A percentile compares a stretch with the other conserved stretches of the same genome.
These are phyloP conservation scores for Helicocarpus griseus DNA, from an alignment of 2,329 filamentous ascomycete species.

Conservation along the genomic window DNA sequence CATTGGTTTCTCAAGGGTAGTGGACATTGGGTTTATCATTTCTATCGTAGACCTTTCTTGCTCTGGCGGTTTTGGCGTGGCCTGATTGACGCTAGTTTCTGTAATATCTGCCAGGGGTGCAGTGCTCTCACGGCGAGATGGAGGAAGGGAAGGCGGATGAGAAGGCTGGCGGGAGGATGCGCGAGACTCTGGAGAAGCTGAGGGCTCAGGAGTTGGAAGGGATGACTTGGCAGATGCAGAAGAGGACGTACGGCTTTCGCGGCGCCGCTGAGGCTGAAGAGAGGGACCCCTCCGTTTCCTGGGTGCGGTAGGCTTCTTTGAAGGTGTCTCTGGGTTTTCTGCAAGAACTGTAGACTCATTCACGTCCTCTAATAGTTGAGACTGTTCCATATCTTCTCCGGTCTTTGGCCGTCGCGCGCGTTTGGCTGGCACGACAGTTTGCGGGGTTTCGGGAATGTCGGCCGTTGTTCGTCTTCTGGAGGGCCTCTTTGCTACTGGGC, in stretches of 20 bases:
- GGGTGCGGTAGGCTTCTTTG: conserved; percentile 45
- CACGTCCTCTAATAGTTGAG: conserved; percentile 30
- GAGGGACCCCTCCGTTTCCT: conserved; percentile 59
- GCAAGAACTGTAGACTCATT: conserved; percentile 49
- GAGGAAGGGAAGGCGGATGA: conserved; percentile 23
- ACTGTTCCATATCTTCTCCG: conserved; percentile 7
- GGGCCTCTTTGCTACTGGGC: conserved; percentile 47
- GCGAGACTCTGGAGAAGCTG: conserved; percentile 48
- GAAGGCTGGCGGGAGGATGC: conserved; percentile 23
- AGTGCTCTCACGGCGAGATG: conserved; percentile 28
- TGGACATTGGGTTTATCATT: conserved; percentile 66
- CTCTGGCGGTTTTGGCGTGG: conserved; percentile 30
- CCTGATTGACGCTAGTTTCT: conserved; percentile 35
- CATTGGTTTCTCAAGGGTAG: conserved; percentile 77
- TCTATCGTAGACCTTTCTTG: conserved; percentile 45
- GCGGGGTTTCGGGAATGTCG: conserved; percentile 38
- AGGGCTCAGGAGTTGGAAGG: conserved; percentile 41
- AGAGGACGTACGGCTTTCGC: conserved; percentile 33
- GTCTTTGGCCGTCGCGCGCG: conserved; percentile 38
- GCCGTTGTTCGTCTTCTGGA: conserved; percentile 46
- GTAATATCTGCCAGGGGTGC: conserved; percentile 69
- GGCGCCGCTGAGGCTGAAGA: conserved; percentile 17
- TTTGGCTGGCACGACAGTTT: conserved; percentile 17
- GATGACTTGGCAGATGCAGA: conserved; percentile 30
- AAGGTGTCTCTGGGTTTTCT: conserved; percentile 44